Evolutionary conservation across 768 basidiomycete genomes (phyloP), one percentile per base, ranked within the genome.

Genomic region (Phylloporus sp.): DNA sequence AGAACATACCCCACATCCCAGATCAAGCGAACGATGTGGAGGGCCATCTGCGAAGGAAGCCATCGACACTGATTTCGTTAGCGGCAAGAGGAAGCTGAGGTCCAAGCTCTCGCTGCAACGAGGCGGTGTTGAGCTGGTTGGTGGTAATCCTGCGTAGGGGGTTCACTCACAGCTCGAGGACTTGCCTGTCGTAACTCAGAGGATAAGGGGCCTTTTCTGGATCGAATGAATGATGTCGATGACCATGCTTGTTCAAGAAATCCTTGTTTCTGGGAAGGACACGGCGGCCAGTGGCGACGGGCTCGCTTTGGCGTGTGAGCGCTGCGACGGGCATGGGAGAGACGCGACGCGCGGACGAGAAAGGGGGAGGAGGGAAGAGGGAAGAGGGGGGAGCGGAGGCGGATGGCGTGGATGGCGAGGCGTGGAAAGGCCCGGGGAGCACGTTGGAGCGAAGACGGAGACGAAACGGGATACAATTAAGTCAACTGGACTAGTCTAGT

Each of bases 171-270:
- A 85, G 67, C 57, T 87, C 84, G 33, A 88, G 67, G 44, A 86
- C 69, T 34, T 80, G 68, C 41, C 72, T 74, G 60, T 86, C 81
- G 61, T 87, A 89, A 21, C 79, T 82, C 29, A 85, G 60, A 1
- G 87, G 87, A 69, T 90, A 90, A 3, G 86, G 87, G 3, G 84
- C 87, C 68, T 89, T 87, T 61, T 86, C 83, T 31, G 73, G 74
- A 51, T 82, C 81, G 58, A 81, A 82, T 15, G 77, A 72, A 60
- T 88, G 87, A 49, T 84, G 81, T 44, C 72, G 72, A 38, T 76
- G 77, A 37, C 85, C 85, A 56, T 82, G 61, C 56, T 82, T 84
- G 54, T 66, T 60, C 34, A 75, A 58, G 59, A 84, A 85, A 39
- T 85, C 82, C 62, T 77, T 84, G 48, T 63, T 60, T 33, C 61